phyloP scores from a whole-genome alignment of 305 asterid species.

The Fraxinus baroniana region DNA sequence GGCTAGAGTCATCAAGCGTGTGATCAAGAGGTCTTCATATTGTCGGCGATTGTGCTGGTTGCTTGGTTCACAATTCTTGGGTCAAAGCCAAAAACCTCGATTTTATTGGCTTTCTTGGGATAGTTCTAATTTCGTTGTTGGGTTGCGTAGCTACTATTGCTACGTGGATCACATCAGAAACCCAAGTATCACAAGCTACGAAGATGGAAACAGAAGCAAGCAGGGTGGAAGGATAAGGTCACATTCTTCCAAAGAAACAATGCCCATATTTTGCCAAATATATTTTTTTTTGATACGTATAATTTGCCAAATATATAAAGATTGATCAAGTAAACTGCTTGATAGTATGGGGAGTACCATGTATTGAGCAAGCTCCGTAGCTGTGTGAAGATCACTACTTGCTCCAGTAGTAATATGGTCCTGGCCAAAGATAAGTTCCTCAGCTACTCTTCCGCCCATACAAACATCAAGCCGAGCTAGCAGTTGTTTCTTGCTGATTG shows the following conservation, averaged over 20 bases:
- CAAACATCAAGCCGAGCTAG: constrained; percentile 98
- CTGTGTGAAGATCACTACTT: constrained; percentile 79
- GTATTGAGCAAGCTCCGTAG: constrained; percentile 90
- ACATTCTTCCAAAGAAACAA: not conserved
- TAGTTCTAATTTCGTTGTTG: too few relatives aligned
- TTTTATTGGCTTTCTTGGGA: too few relatives aligned
- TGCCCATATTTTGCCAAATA: not conserved
- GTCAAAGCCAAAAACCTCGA: too few relatives aligned
- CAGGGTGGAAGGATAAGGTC: not conserved
- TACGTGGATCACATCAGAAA: not conserved
- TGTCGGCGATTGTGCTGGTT: too few relatives aligned
- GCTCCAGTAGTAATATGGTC: constrained; percentile 93
- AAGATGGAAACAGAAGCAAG: not conserved
- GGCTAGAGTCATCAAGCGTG: too few relatives aligned
- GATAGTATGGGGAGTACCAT: constrained; percentile 49
- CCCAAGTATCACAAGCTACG: not conserved
- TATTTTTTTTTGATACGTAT: not conserved
- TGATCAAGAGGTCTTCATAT: too few relatives aligned
- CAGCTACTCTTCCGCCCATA: constrained; percentile 99
- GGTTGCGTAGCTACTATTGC: too few relatives aligned
- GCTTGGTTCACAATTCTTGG: too few relatives aligned
- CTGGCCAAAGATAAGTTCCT: constrained; percentile 87
- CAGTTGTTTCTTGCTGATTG: constrained; percentile 89
- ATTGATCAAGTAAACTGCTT: not conserved
- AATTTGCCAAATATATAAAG: not conserved